A percentile compares a stretch with the other conserved stretches of the same genome.
Evolutionary conservation across 371 early-diverging fungal species (phyloP).

Genomic region (Batrachochytrium dendrobatidis): DNA sequence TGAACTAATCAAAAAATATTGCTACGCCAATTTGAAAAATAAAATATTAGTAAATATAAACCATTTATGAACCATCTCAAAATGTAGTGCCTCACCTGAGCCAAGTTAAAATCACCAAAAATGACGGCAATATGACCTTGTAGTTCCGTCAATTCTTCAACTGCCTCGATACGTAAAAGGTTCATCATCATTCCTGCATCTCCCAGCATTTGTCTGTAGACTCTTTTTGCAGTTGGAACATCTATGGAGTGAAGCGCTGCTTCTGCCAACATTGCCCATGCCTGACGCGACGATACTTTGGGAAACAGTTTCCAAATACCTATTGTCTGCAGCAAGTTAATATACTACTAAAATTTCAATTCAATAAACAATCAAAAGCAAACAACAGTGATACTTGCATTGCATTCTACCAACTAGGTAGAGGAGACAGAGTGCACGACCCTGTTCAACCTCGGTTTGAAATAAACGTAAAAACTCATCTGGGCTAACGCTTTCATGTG

Average conservation of each 20-base stretch:
- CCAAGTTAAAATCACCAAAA: slow-evolving; percentile 32
- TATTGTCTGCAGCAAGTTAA: no score
- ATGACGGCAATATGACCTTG: slow-evolving; percentile 36
- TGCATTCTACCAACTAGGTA: slow-evolving; percentile 31
- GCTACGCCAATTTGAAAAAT: slow-evolving; percentile 15
- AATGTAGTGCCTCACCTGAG: slow-evolving; percentile 24
- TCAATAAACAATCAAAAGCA: not conserved
- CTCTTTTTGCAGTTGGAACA: slow-evolving; percentile 29
- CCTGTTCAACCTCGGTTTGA: slow-evolving; percentile 28
- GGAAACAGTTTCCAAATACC: slow-evolving; percentile 29
- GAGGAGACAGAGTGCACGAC: slow-evolving; percentile 26
- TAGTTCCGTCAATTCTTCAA: slow-evolving; percentile 30
- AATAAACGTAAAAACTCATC: slow-evolving; percentile 10
- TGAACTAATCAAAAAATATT: slow-evolving; percentile 32
- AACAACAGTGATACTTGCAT: slow-evolving; percentile 14
- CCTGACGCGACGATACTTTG: slow-evolving; percentile 16
- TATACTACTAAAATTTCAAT: slow-evolving; percentile 1
- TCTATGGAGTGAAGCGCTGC: slow-evolving; percentile 31
- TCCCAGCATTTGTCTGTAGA: slow-evolving; percentile 35
- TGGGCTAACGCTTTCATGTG: slow-evolving; percentile 21
- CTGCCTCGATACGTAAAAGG: slow-evolving; percentile 21
- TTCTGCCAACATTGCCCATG: slow-evolving; percentile 41
- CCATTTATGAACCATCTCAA: not conserved
- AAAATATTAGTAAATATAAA: not conserved
- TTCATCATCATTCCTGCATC: slow-evolving; percentile 37